Percentiles rank a stretch among this genome's conserved stretches.
Conservation (phyloP, 1,139 yeast genomes). For the Kazachstania sp. region DNA sequence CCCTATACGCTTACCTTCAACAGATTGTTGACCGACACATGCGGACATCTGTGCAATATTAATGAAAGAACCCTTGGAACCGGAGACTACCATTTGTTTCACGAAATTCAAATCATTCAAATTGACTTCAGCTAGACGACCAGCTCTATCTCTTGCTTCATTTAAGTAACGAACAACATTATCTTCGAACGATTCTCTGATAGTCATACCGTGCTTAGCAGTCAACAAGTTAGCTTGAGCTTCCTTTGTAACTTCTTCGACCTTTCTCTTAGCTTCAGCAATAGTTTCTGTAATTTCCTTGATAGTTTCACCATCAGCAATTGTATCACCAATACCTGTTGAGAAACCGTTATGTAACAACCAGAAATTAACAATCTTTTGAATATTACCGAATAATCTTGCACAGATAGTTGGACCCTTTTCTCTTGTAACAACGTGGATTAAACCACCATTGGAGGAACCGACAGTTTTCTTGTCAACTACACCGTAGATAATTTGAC, state of each 20-base stretch:
- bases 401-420: slow-evolving; percentile 92
- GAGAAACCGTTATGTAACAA: slow-evolving; percentile 93
- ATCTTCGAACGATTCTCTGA: slow-evolving; percentile 96
- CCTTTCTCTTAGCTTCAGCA: slow-evolving; percentile 85
- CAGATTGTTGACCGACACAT: slow-evolving; percentile 99
- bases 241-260: slow-evolving; percentile 82
- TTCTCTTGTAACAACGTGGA: slow-evolving; percentile 95
- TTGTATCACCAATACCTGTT: slow-evolving; percentile 98
- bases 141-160: slow-evolving; percentile 98
- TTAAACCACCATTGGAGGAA: slow-evolving; percentile 95
- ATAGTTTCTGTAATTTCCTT: slow-evolving; percentile 85
- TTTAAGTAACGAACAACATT: slow-evolving; percentile 91
- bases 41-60: slow-evolving; percentile 99
- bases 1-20: slow-evolving; percentile 98
- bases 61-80: slow-evolving; percentile 98
- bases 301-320: slow-evolving; percentile 97
- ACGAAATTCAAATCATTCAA: slow-evolving; percentile 91
- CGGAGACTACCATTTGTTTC: slow-evolving; percentile 98
- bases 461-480: slow-evolving; percentile 98
- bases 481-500: slow-evolving; percentile 93
- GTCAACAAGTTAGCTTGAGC: slow-evolving; percentile 84
- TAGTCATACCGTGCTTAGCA: slow-evolving; percentile 99
- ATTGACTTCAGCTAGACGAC: slow-evolving; percentile 95
- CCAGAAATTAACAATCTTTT: slow-evolving; percentile 95
- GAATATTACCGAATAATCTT: slow-evolving; percentile 82